Base-by-base conservation (phyloP, 2,329 filamentous ascomycete species). In the Paecilomyces dactylethromorphus region DNA sequence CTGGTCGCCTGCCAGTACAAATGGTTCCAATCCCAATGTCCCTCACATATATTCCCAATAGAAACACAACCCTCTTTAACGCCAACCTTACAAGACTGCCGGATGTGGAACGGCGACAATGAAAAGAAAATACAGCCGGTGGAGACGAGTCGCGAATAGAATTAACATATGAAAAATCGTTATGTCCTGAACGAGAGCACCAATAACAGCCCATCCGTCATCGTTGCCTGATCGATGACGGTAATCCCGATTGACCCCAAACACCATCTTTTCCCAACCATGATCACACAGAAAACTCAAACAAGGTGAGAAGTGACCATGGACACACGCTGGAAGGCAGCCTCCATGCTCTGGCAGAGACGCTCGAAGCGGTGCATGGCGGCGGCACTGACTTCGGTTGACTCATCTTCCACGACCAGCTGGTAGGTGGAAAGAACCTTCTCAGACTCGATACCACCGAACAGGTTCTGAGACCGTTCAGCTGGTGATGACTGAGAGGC, bases 351-450 rank as follows among this genome's bases (percentile, higher is more conserved):
- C 53, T 69, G 60, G 60, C 74, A 76, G 21, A 78, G 64, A 13
- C 66, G 64, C 59, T 71, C 67, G 59, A 79, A 74, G 3, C 68
- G 70, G 55, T 61, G 67, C 59, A 70, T 63, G n/a, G 68, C 64
- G 12, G 65, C 63, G 26, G 66, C 62, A 53, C 62, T 65, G 13
- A 66, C 59, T 10, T 71, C 67, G 18, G 58, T 60, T 11, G 65
- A 59, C 15, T 56, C 60, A 7, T 65, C 62, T 49, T 71, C 79
- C 58, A 89, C 82, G 31, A 89, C 77, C n/a, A 92, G 80, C 64
- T 89, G 84, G 66, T 84, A 85, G 54, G 83, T 81, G 13, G 83
- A 77, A 54, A 85, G 77, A 2, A 81, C 75, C 79, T 92, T 92
- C 65, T 89, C 86, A 1, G 82, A 70, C 60, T 82, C 78, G 60